Evolutionary conservation across 805 yeast species (phyloP).

Genomic region (Wickerhamomyces silvicola): DNA sequence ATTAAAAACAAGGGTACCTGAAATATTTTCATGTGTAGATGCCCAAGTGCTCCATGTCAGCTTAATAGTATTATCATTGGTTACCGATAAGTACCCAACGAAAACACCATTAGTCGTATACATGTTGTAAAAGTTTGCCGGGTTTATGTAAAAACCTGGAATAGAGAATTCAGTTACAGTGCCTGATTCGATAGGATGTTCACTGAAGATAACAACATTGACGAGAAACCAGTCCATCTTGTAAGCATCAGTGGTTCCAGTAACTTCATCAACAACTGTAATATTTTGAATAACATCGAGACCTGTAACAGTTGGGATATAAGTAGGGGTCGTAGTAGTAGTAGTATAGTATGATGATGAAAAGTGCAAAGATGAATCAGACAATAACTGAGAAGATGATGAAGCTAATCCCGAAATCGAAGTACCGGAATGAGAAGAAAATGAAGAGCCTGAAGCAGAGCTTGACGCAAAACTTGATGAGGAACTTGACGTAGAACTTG

Average conservation of each 20-base stretch:
- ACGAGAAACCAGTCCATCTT: slow-evolving; percentile 3
- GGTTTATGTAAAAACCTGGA: slow-evolving; percentile 3
- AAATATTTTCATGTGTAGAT: slow-evolving; percentile 3
- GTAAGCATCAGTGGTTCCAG: neutral
- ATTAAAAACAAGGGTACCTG: slow-evolving; percentile 4
- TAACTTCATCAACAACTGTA: slow-evolving; percentile 1
- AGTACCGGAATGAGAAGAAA: too few species aligned
- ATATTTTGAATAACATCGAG: slow-evolving; percentile 2
- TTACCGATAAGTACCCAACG: neutral
- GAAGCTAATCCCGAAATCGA: too few species aligned
- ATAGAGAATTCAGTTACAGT: slow-evolving; percentile 3
- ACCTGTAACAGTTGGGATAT: slow-evolving; percentile 4
- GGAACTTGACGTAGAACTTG: neutral
- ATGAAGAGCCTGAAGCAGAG: slow-evolving; percentile 1
- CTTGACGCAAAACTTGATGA: slow-evolving; percentile 1
- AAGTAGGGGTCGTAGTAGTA: neutral
- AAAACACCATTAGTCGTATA: too few species aligned
- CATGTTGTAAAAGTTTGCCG: neutral
- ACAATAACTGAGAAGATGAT: slow-evolving; percentile 1
- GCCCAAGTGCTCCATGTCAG: slow-evolving; percentile 3
- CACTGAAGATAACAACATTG: slow-evolving; percentile 1
- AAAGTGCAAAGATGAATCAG: neutral
- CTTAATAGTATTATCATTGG: neutral
- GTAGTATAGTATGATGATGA: neutral
- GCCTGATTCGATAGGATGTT: slow-evolving; percentile 4